Base-by-base conservation (phyloP, 2,329 filamentous ascomycete species). In the Cercospora janseana region DNA sequence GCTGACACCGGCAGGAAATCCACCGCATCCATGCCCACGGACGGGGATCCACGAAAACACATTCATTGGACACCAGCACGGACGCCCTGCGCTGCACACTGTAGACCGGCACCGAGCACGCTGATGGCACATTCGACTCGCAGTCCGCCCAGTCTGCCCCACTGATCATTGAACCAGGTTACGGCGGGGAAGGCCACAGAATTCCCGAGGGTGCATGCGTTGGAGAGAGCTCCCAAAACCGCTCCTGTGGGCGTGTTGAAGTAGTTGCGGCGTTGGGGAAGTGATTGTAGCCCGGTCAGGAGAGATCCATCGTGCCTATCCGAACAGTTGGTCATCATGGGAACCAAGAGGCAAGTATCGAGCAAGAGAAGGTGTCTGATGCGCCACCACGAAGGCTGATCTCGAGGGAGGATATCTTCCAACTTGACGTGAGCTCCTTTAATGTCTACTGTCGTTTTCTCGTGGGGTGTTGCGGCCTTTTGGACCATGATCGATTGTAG, bases 241-340 rank as follows among this genome's bases (percentile, higher is more conserved):
- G 12, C 76, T 70, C 2, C 75, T 75, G 0, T 77, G 73, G 5
- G 77, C 80, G 55, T 80, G 4, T 71, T 56, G 64, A 82, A 81
- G 60, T 81, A 82, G 26, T 78, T 69, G 0, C 70, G 74, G 59
- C 81, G 82, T 0, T 72, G 75, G 0, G 78, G 77, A 10, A 82
- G 63, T 48, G 82, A 80, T 47, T 80, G 78, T n/a, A 82, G 68
- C 0, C 76, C 77, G 51, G 80, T 80, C 64, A 80, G 68, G 66
- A 80, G 75, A 3, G 75, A 78, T 2, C 73, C 72, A 75, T 71
- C 40, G 65, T 68, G 20, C 57, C 63, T 52, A 77, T 46, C 43
- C 9, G 35, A 40, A 6, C 20, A 40, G n/a, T 40, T 40, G n/a
- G 53, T 56, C 74, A 4, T 81, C 44, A 58, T 60, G 23, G 60